Conservation (phyloP, 2,329 filamentous ascomycete genomes). For the Dactylonectria estremocensis region DNA sequence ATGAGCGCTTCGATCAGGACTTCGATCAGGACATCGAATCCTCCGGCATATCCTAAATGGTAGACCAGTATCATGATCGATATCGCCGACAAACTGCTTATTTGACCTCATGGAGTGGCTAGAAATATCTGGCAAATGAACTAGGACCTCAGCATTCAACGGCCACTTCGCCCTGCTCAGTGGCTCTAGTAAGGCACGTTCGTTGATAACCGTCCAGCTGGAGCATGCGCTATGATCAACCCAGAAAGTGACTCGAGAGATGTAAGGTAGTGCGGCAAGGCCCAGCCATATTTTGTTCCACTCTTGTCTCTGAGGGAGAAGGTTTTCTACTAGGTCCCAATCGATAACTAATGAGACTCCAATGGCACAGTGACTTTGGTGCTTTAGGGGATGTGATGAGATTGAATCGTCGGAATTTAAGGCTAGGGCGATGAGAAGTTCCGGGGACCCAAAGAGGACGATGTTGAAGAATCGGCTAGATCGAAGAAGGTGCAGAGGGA, state of each 20-base stretch:
- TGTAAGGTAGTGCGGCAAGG: constrained; percentile 13
- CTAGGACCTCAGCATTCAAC: background rate
- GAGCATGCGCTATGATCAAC: constrained; percentile 9
- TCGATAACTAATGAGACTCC: background rate
- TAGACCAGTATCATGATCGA: background rate
- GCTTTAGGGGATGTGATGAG: background rate
- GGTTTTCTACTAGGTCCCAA: background rate
- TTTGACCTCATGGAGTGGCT: background rate
- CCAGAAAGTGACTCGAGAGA: constrained; percentile 19
- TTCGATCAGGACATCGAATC: background rate
- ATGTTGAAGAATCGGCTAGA: constrained; percentile 17
- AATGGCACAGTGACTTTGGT: background rate
- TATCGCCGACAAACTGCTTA: background rate
- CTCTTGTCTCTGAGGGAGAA: constrained; percentile 1
- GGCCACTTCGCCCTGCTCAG: background rate
- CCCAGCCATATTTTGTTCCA: constrained; percentile 9
- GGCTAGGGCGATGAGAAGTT: constrained; percentile 20
- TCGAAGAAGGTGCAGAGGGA: constrained; percentile 12
- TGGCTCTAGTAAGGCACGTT: background rate
- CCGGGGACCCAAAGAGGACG: constrained; percentile 9
- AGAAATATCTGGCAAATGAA: background rate
- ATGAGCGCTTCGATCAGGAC: too few species aligned
- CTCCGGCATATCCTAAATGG: background rate
- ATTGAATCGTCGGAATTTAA: background rate
- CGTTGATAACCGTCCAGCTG: background rate